phyloP scores from a whole-genome alignment of 352 stramenopile genomes.

The Phytophthora nicotianae region DNA sequence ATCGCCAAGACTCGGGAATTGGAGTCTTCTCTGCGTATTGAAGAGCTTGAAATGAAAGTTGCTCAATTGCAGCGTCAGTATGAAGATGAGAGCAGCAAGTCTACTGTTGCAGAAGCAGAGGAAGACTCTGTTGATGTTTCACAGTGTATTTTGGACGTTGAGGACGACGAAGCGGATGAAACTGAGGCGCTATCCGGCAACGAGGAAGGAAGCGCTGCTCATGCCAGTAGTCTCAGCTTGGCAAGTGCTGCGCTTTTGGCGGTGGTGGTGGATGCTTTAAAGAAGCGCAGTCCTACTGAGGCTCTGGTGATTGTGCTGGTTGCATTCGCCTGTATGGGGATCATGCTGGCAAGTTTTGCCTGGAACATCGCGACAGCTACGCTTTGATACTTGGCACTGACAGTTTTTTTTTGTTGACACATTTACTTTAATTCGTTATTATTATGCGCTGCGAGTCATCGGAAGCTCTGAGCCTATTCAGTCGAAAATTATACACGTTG shows the following conservation, averaged over 20 bases:
- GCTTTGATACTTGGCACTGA: constrained; percentile 14
- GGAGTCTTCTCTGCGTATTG: constrained; percentile 38
- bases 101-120: constrained; percentile 2
- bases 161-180: constrained; percentile 33
- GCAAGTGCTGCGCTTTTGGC: constrained; percentile 34
- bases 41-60: constrained; percentile 41
- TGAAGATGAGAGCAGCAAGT: constrained; percentile 11
- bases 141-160: constrained; percentile 28
- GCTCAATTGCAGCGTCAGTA: constrained; percentile 17
- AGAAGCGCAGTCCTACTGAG: constrained; percentile 31
- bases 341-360: constrained; percentile 37
- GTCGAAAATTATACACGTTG: constrained; percentile 3
- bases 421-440: constrained; percentile 29
- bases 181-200: constrained; percentile 21
- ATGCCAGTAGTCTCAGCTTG: constrained; percentile 25
- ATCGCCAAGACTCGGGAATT: constrained; percentile 32
- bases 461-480: constrained; percentile 28
- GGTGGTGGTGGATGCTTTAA: constrained; percentile 33
- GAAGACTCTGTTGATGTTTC: constrained; percentile 1
- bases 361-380: constrained; percentile 37
- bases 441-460: constrained; percentile 27
- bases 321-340: constrained; percentile 22
- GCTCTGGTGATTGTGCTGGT: constrained; percentile 32
- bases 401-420: constrained; percentile 17
- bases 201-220: constrained; percentile 2